A percentile compares a stretch with the other conserved stretches of the same genome.
These are phyloP conservation scores for Aspergillus mulundensis DNA, from an alignment of 495 filamentous ascomycete species.

Conservation along the genomic window DNA sequence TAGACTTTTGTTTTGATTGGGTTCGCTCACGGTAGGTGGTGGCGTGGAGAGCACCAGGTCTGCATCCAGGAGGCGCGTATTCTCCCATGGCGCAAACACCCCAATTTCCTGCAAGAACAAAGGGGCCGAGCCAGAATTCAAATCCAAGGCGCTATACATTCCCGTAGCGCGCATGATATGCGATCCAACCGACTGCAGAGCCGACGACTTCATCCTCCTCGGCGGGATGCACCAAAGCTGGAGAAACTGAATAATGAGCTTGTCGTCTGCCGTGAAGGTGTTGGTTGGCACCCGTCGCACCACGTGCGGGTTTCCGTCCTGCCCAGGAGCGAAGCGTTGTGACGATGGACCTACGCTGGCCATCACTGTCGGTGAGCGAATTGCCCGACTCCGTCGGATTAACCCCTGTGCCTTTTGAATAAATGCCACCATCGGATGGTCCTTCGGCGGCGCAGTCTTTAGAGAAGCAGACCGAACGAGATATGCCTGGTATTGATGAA, in stretches of 20 bases:
- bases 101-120: slow-evolving; percentile 85
- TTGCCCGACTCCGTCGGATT: slow-evolving; percentile 63
- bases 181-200: slow-evolving; percentile 59
- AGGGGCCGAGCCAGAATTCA: slow-evolving; percentile 55
- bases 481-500: slow-evolving; percentile 54
- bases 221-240: slow-evolving; percentile 52
- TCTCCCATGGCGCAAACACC: slow-evolving; percentile 76
- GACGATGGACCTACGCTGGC: slow-evolving; percentile 50
- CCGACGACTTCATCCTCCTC: slow-evolving; percentile 48
- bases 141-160: slow-evolving; percentile 58
- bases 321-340: slow-evolving; percentile 32
- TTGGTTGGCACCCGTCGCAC: slow-evolving; percentile 36
- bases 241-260: slow-evolving; percentile 63
- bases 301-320: slow-evolving; percentile 26
- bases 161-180: slow-evolving; percentile 67
- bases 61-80: slow-evolving; percentile 58
- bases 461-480: slow-evolving; percentile 25
- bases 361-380: slow-evolving; percentile 54
- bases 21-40: slow-evolving; percentile 29
- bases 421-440: slow-evolving; percentile 54
- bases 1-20: slow-evolving; percentile 27
- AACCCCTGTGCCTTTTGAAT: slow-evolving; percentile 58
- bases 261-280: slow-evolving; percentile 41
- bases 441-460: slow-evolving; percentile 12
- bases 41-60: slow-evolving; percentile 59